Base-by-base conservation (phyloP, 2,329 filamentous ascomycete genomes). In the Paraphoma sp. region DNA sequence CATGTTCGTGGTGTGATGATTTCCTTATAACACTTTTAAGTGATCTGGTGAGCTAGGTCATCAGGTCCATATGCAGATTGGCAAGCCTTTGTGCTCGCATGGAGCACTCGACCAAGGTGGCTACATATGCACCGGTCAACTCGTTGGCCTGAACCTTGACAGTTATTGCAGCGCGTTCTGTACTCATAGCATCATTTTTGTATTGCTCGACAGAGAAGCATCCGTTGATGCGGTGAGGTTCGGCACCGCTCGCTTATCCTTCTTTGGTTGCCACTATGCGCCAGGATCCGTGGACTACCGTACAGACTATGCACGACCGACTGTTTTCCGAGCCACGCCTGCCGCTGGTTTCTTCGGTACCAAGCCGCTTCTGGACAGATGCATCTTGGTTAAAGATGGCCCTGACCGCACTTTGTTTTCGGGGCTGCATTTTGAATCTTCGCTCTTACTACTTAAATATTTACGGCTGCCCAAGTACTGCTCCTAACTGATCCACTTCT, bases 331-430 rank as follows among this genome's bases (percentile, higher is more conserved):
- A 60, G 59, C 47, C 63, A 59, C 60, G 60, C 48, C 59, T 58
- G 57, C 48, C 61, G 59, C 29, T 65, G 33, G 9, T 3, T 36
- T 36, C 33, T 36, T 36, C 33, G 33, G 33, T 36, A 36, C 63
- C 64, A 68, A 54, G 53, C 59, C 57, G 47, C 55, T 62, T 64
- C 47, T 47, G 55, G 60, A 53, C 48, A 51, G 53, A 48, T 59
- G 55, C 55, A 49, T 49, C 50, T 50, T 60, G 55, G 60, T 60
- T 61, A 63, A 61, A 64, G 62, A 64, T 63, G 62, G 48, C 42
- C 51, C 62, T 64, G 62, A 64, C 62, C 62, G 62, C 62, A 64
- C 60, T 53, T 64, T 63, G 51, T 42, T n/a, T 42, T n/a, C 8
- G 40, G 40, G 40, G 11, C 16, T 9, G 14, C 12, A 42, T 16